A percentile compares a stretch with the other conserved stretches of the same genome.
phyloP scores from a whole-genome alignment of 2,329 filamentous ascomycete species.

The Aureobasidium sp. region DNA sequence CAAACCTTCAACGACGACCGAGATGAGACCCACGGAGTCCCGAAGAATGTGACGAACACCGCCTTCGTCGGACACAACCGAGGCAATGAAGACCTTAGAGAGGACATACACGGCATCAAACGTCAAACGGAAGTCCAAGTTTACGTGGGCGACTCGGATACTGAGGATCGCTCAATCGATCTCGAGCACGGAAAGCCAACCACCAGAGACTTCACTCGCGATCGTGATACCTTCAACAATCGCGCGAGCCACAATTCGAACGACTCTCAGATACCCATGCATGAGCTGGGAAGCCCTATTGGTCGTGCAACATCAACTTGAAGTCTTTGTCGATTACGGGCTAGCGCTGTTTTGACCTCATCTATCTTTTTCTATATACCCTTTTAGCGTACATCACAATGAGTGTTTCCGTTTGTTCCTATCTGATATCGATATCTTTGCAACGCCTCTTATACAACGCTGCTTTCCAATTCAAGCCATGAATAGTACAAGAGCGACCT shows the following conservation, averaged over 20 bases:
- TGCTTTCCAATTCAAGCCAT: too few species aligned
- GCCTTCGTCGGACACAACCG: not conserved
- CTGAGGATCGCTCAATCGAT: not conserved
- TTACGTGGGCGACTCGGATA: slow-evolving; percentile 15
- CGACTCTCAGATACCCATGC: slow-evolving; percentile 19
- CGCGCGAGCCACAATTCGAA: not conserved
- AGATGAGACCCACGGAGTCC: not conserved
- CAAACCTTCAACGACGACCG: not conserved
- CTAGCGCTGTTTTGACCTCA: not conserved
- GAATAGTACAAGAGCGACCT: too few species aligned
- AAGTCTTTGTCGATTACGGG: not conserved
- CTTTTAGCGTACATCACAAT: too few species aligned
- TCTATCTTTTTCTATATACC: not conserved
- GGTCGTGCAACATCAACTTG: not conserved
- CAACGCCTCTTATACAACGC: not conserved
- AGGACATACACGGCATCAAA: slow-evolving; percentile 14
- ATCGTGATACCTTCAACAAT: not conserved
- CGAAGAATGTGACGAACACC: not conserved
- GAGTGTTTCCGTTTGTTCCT: too few species aligned
- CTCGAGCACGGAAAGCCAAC: not conserved
- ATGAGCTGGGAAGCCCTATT: slow-evolving; percentile 1
- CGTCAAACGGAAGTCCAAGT: slow-evolving; percentile 15
- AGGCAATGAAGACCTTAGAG: not conserved
- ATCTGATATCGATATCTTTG: too few species aligned
- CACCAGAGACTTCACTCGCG: slow-evolving; percentile 4